Conservation (phyloP, 2,329 filamentous ascomycete genomes). For the Chrysoporthe puriensis region DNA sequence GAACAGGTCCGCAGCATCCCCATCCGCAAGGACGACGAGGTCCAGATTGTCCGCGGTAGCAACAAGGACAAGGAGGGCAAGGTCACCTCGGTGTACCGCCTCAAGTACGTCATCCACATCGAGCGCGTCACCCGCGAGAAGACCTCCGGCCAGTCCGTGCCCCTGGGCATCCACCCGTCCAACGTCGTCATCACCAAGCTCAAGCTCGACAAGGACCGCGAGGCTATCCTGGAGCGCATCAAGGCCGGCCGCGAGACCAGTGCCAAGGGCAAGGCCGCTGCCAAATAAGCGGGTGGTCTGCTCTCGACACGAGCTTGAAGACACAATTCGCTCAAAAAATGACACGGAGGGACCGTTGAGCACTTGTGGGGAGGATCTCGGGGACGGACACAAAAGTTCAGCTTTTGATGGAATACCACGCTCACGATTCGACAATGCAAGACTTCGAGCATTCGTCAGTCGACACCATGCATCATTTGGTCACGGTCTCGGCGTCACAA, state of each 20-base stretch:
- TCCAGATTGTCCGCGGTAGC: slow-evolving; percentile 86
- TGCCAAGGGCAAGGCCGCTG: slow-evolving; percentile 71
- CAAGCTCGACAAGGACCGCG: slow-evolving; percentile 95
- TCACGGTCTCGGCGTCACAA: slow-evolving; percentile 36
- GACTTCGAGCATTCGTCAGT: slow-evolving; percentile 15
- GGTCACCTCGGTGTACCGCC: slow-evolving; percentile 95
- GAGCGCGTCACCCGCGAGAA: slow-evolving; percentile 98
- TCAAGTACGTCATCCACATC: slow-evolving; percentile 97
- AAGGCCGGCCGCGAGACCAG: slow-evolving; percentile 76
- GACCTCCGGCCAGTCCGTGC: slow-evolving; percentile 93
- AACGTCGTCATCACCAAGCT: slow-evolving; percentile 99
- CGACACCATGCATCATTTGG: slow-evolving; percentile 19
- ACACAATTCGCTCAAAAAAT: background rate
- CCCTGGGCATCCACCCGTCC: slow-evolving; percentile 91
- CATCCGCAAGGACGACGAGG: slow-evolving; percentile 97
- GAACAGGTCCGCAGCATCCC: slow-evolving; percentile 88
- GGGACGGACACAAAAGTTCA: slow-evolving; percentile 19
- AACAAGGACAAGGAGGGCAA: slow-evolving; percentile 99
- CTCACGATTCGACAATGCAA: slow-evolving; percentile 14
- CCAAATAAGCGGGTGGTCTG: slow-evolving; percentile 45
- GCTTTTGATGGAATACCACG: slow-evolving; percentile 27
- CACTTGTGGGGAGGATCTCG: slow-evolving; percentile 28
- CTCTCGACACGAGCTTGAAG: background rate
- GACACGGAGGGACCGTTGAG: slow-evolving; percentile 14
- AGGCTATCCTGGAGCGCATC: slow-evolving; percentile 85